Evolutionary conservation across 1,284 basidiomycete genomes (phyloP), one percentile per base, ranked within the genome.

Genomic region (Waitea zeae): DNA sequence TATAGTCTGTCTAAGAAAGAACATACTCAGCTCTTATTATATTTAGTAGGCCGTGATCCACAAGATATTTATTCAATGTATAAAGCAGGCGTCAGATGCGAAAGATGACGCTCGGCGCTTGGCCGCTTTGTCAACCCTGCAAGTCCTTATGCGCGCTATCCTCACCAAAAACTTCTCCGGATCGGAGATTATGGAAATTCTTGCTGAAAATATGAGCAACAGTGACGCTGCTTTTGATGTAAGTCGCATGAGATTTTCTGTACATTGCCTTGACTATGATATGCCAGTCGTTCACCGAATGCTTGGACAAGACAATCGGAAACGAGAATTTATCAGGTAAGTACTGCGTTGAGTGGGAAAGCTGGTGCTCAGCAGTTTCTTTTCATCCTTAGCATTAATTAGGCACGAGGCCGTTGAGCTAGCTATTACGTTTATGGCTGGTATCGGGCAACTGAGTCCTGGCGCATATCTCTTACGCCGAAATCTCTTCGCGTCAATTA

Each of bases 181-280:
- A 15, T 76, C 69, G 70, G 74, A 78, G 45, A 59, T 70, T 6
- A 77, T 78, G 73, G 67, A 76, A 26, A 48, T 73, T 17, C 61
- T 77, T 34, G 70, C 70, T 2, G 69, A 70, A 5, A 66, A 64
- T 17, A 67, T 74, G 4, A 54, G 50, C 7, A 54, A 62, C 34
- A 74, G 70, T 36, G 74, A 77, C 45, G 41, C 41, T 11, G 54
- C 68, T 4, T 77, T 78, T 49, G 64, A 62, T 53, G 70, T 70
- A 39, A 37, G 58, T 46, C 34, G 15, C 27, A 22, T 31, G 17
- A n/a, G n/a, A 17, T 20, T 31, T 30, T 34, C 18, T 15, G 27
- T 32, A 24, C 26, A 31, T 18, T 12, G 17, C 4, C 15, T 9
- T 7, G 14, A 15, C 31, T 20, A 17, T 11, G 5, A 30, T 15